phyloP scores from a whole-genome alignment of 2,329 filamentous ascomycete genomes.

The Zasmidium citrigriseum region DNA sequence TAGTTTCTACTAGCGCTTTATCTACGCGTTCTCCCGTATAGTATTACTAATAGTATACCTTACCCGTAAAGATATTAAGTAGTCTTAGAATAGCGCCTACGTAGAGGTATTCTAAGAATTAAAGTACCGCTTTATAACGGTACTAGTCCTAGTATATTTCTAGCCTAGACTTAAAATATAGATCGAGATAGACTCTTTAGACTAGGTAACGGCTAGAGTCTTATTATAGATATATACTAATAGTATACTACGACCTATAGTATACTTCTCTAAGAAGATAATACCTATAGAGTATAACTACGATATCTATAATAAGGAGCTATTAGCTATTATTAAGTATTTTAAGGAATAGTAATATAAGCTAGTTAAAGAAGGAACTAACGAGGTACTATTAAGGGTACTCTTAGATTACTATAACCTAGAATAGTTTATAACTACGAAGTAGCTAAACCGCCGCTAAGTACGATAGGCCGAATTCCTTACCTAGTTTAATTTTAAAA shows the following conservation, averaged over 20 bases:
- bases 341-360: constrained; percentile 31
- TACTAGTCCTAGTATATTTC: constrained; percentile 2
- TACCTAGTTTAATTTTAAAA: constrained; percentile 29
- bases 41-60: too few species aligned
- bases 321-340: constrained; percentile 35
- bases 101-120: too few species aligned
- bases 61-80: too few species aligned
- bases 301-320: constrained; percentile 20
- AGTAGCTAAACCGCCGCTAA: constrained; percentile 32
- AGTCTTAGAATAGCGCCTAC: too few species aligned
- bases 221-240: not conserved
- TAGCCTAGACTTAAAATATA: not conserved
- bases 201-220: not conserved
- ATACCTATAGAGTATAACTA: too few species aligned
- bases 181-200: too few species aligned
- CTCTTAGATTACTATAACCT: constrained; percentile 36
- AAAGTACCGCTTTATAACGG: constrained; percentile 8
- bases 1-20: too few species aligned
- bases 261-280: constrained; percentile 15
- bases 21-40: too few species aligned
- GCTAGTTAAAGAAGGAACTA: constrained; percentile 17
- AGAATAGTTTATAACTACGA: constrained; percentile 33
- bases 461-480: constrained; percentile 29
- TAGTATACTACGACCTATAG: not conserved
- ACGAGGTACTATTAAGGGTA: constrained; percentile 24